Evolutionary conservation across 2,329 filamentous ascomycete species (phyloP), one percentile per base, ranked within the genome.

Genomic region (Septoria petroselini): DNA sequence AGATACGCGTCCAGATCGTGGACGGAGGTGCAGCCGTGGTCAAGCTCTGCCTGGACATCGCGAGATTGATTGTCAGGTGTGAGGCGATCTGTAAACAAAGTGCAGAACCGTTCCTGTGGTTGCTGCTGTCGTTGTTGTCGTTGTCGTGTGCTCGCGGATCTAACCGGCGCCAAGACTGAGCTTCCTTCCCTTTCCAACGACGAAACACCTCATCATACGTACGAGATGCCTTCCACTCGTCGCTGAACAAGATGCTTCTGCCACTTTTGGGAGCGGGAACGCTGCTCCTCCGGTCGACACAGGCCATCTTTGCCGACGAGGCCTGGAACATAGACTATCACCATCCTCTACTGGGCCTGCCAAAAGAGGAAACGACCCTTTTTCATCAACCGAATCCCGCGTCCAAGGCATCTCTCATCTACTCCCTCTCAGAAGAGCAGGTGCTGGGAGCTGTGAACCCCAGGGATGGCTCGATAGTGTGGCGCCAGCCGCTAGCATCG

Each of bases 291-390:
- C 67, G 75, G 61, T 64, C 76, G 65, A 73, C 80, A 43, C 67
- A 71, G 64, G 88, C 90, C 58, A 82, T 97, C 53, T 95, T 90
- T 73, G 78, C 81, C 60, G 93, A 98, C 67, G 91, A 98, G 70
- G 90, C 94, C 60, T 91, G 84, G 73, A 80, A 88, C 62, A 81
- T 94, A 68, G 93, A 98, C 72, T 97, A 90, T 74, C 91, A 97
- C 72, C 84, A 95, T 73, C 82, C 88, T 58, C 83, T 97, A 41
- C 76, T 98, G 64, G 93, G 93, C 64, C 73, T 88, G 30, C 90
- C 93, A 47, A 85, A 86, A 68, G 76, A 81, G 67, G 82, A 88
- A 56, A 87, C 88, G 54, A 96, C 91, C 61, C 94, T 97, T 79
- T 97, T 97, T 81, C 89, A 96, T 73, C 85, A 84, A 61, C 91